Percentiles rank a stretch among this genome's conserved stretches.
Evolutionary conservation across 73 alveolate species (phyloP).

Genomic region (Loxodes magnus): DNA sequence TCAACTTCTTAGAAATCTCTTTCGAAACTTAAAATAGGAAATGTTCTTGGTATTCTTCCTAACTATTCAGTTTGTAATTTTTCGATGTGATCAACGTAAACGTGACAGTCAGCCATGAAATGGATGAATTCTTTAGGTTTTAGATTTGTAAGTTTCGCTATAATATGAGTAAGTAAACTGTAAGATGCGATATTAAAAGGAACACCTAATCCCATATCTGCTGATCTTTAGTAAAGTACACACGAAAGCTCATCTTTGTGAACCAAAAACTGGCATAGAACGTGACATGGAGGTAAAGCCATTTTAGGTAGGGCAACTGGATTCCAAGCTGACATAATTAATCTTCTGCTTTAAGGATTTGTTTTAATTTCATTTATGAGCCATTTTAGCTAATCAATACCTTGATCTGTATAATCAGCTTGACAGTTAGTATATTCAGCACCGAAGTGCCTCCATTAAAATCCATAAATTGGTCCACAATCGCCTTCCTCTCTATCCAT

Average conservation of each 20-base stretch:
- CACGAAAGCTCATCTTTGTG: conserved; percentile 47
- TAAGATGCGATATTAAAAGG: conserved; percentile 94
- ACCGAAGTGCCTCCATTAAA: conserved; percentile 96
- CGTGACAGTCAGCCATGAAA: conserved; percentile 89
- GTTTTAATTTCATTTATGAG: conserved; percentile 60
- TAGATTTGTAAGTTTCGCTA: conserved; percentile 74
- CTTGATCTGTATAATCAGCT: conserved; percentile 67
- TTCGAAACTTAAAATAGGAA: conserved; percentile 69
- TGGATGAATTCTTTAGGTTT: conserved; percentile 73
- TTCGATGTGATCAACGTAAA: conserved; percentile 84
- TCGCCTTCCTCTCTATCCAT: conserved; percentile 79
- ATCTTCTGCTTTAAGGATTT: conserved; percentile 75
- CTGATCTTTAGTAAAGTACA: conserved; percentile 60
- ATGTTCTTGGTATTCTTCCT: conserved; percentile 82
- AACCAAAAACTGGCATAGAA: conserved; percentile 84
- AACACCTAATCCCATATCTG: conserved; percentile 85
- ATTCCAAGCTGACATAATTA: conserved; percentile 91
- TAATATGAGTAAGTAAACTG: conserved; percentile 78
- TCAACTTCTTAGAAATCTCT: conserved; percentile 31
- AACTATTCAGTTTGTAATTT: conserved; percentile 59
- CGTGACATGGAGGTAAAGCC: conserved; percentile 99
- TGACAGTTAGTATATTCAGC: conserved; percentile 79
- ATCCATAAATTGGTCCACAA: conserved; percentile 91
- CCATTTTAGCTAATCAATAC: conserved; percentile 78
- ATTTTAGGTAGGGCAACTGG: conserved; percentile 67